Base-by-base conservation (phyloP, 2,329 filamentous ascomycete species). In the Apiospora koreana region DNA sequence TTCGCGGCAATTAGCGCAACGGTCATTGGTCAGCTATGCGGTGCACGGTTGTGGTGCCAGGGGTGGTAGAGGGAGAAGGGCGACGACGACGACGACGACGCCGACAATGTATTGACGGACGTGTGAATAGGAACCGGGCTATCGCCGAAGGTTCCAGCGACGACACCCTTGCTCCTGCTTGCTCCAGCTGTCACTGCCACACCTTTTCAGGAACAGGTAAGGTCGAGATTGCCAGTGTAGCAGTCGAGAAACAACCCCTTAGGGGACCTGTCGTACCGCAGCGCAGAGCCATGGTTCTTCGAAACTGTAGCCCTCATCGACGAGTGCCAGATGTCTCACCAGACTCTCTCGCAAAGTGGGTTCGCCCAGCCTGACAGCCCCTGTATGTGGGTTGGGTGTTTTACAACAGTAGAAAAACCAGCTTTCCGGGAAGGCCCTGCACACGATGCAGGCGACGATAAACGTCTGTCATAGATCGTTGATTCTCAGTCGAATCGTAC, bases 311-410 rank as follows among this genome's bases (percentile, higher is more conserved):
- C 18, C 50, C 31, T 62, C 54, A 12, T 62, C 54, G 54, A 35
- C 31, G 9, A 28, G 46, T 5, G 16, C 28, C 28, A 62, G 54
- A 38, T 62, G 54, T 62, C 54, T 62, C 54, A 62, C 38, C 54
- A 62, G 31, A 23, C 54, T 38, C 54, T 62, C 50, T 35, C 21
- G 54, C 54, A 35, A 62, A 62, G 54, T 62, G 54, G 54, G 54
- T 62, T 62, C 21, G n/a, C 9, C 31, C 31, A n/a, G 31, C 31
- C 12, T 12, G 54, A 38, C 16, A 38, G 54, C 54, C 54, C 54
- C 54, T 62, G 54, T 38, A 12, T 38, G 54, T 62, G 54, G 54
- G 54, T 62, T 62, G 54, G 50, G 50, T 62, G 54, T 62, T 62
- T 62, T 35, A 62, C 31, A 38, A 38, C 31, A 62, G 21, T 38